phyloP scores from a whole-genome alignment of 768 basidiomycete species.

The Hebeloma cylindrosporum region DNA sequence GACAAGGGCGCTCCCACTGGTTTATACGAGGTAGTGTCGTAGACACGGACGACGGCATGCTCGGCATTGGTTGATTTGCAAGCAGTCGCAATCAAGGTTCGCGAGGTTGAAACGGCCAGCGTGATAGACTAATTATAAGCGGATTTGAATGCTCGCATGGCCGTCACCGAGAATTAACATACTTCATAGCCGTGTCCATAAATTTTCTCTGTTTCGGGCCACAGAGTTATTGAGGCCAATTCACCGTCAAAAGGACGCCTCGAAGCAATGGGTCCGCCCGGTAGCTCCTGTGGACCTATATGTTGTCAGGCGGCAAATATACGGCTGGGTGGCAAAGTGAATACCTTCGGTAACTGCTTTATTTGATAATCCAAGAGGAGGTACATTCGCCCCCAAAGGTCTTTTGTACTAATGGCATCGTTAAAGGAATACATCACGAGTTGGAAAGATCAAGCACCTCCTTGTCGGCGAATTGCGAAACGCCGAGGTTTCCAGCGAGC shows the following conservation, averaged over 20 bases:
- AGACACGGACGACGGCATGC: conserved; percentile 87
- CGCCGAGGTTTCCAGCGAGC: conserved; percentile 50
- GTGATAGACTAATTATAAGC: conserved; percentile 67
- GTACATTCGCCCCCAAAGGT: conserved; percentile 83
- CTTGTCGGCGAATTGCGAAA: conserved; percentile 46
- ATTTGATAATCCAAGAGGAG: conserved; percentile 92
- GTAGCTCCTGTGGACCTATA: conserved; percentile 23
- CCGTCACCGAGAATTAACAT: conserved; percentile 11
- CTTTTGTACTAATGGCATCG: conserved; percentile 46
- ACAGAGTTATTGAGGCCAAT: conserved; percentile 81
- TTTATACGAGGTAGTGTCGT: conserved; percentile 70
- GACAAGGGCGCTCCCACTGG: conserved; percentile 68
- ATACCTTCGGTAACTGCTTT: conserved; percentile 79
- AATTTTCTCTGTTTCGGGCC: conserved; percentile 96
- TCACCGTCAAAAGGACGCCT: conserved; percentile 87
- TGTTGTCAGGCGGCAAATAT: not conserved
- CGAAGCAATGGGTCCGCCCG: conserved; percentile 23
- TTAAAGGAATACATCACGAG: conserved; percentile 3
- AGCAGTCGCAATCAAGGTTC: conserved; percentile 77
- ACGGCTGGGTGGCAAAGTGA: conserved; percentile 12
- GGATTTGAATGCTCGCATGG: not conserved
- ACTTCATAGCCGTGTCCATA: conserved; percentile 99
- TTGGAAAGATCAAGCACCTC: conserved; percentile 38
- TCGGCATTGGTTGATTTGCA: conserved; percentile 87
- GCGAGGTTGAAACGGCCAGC: conserved; percentile 70